Evolutionary conservation across 495 filamentous ascomycete species (phyloP), one percentile per base, ranked within the genome.

Genomic region (Darksidea phi): DNA sequence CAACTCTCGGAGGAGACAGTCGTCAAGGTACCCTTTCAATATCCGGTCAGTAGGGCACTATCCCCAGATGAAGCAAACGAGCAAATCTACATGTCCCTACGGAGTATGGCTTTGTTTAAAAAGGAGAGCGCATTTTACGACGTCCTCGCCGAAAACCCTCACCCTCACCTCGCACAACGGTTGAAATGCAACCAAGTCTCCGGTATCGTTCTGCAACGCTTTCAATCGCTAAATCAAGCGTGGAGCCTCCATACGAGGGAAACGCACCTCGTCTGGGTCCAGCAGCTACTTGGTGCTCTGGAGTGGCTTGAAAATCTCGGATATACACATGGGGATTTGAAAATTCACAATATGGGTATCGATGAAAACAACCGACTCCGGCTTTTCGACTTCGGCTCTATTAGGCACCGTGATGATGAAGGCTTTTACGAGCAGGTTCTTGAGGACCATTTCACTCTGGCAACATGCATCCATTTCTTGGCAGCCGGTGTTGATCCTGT

Each of bases 371-470:
- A 24, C 21, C 47, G 24, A 36, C 49, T 53, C 8, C 28, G 49
- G n/a, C 49, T 17, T 51, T 51, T 51, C 21, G 36, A 56, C 20
- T 38, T 56, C 38, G 20, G 24, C 53, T 43, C 41, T 43, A 13
- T 43, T 6, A 43, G 41, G 41, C 41, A 43, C 4, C 41, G 41
- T 20, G 36, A 38, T 15, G 41, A 43, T 15, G 41, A 43, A 15
- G 41, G 41, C 41, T 43, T 43, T 43, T 15, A 43, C 18, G 41
- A 43, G 13, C 41, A 43, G 41, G 41, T 43, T 6, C 41, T 43
- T 20, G 41, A 43, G 41, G 41, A 43, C 13, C 41, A 15, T 43
- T 43, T 43, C 41, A 3, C 41, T 15, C 18, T 48, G 15, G 46
- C 46, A 48, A 8, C 46, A 8, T 48, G 46, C 15, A 48, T 48